A percentile compares a stretch with the other conserved stretches of the same genome.
Evolutionary conservation across 176 grass and related monocot species (phyloP).

Genomic region (Aegilops tauschii): DNA sequence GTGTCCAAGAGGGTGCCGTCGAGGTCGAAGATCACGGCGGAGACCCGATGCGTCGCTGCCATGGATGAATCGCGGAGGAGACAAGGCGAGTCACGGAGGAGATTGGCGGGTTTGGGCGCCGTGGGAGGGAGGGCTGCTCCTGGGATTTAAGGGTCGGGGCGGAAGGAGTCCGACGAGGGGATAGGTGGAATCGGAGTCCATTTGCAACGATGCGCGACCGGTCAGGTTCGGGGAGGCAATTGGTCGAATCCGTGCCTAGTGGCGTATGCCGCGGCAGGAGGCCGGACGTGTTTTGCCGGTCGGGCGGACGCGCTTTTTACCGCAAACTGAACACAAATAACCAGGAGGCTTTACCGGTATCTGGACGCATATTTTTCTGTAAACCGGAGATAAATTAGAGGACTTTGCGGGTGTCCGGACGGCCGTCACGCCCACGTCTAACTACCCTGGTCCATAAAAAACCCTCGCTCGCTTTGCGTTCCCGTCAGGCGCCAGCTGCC

Average conservation of each 20-base stretch:
- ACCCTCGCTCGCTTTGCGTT: too few relatives aligned
- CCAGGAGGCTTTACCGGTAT: too few relatives aligned
- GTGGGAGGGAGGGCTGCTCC: background rate
- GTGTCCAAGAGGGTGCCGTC: slow-evolving; percentile 84
- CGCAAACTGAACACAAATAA: too few relatives aligned
- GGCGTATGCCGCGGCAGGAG: background rate
- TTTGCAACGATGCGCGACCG: slow-evolving; percentile 1
- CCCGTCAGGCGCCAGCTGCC: too few relatives aligned
- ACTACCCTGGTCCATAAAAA: too few relatives aligned
- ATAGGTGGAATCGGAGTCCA: slow-evolving; percentile 18
- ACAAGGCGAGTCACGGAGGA: background rate
- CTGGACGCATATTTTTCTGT: too few relatives aligned
- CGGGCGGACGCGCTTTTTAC: too few relatives aligned
- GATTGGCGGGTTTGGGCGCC: background rate
- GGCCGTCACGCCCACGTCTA: fast-evolving
- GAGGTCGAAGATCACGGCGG: slow-evolving; percentile 77
- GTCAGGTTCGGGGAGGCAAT: background rate
- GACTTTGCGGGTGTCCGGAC: too few relatives aligned
- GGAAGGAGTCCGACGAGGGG: background rate
- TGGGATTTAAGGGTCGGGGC: slow-evolving; percentile 32
- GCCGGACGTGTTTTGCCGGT: too few relatives aligned
- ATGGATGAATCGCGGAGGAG: slow-evolving; percentile 29
- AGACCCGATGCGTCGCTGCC: slow-evolving; percentile 33
- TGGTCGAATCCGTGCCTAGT: background rate
- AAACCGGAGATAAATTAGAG: too few relatives aligned